A percentile compares a stretch with the other conserved stretches of the same genome.
phyloP scores from a whole-genome alignment of 805 yeast species.

The Suhomyces faveliae region DNA sequence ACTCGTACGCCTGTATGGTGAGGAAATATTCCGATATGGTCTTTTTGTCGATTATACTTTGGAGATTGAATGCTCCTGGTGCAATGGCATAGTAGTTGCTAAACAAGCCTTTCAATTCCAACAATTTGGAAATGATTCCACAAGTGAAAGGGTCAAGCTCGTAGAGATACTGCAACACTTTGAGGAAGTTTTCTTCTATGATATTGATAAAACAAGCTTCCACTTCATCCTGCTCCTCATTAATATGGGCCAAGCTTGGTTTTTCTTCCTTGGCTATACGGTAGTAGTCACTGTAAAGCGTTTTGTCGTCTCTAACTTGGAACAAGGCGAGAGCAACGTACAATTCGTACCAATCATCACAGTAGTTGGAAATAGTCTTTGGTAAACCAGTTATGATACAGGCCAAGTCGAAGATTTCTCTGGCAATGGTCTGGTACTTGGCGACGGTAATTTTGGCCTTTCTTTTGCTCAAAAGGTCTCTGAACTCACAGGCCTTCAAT shows the following conservation, averaged over 20 bases:
- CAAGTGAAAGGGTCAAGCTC: slow-evolving; percentile 61
- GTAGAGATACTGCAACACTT: slow-evolving; percentile 58
- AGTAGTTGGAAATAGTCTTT: slow-evolving; percentile 48
- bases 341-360: slow-evolving; percentile 69
- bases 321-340: slow-evolving; percentile 54
- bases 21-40: slow-evolving; percentile 56
- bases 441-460: slow-evolving; percentile 22
- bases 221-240: slow-evolving; percentile 23
- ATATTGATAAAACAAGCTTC: slow-evolving; percentile 51
- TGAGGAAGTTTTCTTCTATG: slow-evolving; percentile 53
- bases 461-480: slow-evolving; percentile 38
- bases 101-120: slow-evolving; percentile 64
- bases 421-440: slow-evolving; percentile 27
- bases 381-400: slow-evolving; percentile 48
- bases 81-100: slow-evolving; percentile 31
- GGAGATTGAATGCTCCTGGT: slow-evolving; percentile 11
- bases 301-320: slow-evolving; percentile 50
- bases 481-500: slow-evolving; percentile 45
- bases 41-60: slow-evolving; percentile 15
- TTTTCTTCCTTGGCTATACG: slow-evolving; percentile 32
- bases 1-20: slow-evolving; percentile 53
- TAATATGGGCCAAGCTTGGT: slow-evolving; percentile 12
- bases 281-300: slow-evolving; percentile 34
- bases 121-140: slow-evolving; percentile 57
- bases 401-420: slow-evolving; percentile 42